Evolutionary conservation across 169 alveolate genomes (phyloP).

Genomic region (Cryptosporidium meleagridis): DNA sequence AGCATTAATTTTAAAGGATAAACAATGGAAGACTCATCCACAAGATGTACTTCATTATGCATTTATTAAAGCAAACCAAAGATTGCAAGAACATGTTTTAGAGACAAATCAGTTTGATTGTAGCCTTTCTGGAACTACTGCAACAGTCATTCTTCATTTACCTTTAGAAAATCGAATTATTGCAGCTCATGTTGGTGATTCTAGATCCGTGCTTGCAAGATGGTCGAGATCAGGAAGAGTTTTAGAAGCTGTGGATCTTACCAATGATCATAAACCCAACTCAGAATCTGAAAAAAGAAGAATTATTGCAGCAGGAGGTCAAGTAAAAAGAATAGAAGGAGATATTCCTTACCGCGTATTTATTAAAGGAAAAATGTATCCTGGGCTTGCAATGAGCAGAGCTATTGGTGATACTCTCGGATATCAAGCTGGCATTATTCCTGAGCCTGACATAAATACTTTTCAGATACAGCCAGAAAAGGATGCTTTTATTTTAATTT

Average conservation of each 20-base stretch:
- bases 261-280: constrained; percentile 88
- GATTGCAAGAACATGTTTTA: constrained; percentile 76
- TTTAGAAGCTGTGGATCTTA: constrained; percentile 80
- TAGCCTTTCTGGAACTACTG: constrained; percentile 84
- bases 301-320: constrained; percentile 87
- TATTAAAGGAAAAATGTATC: constrained; percentile 83
- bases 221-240: constrained; percentile 77
- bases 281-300: constrained; percentile 85
- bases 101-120: constrained; percentile 82
- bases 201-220: constrained; percentile 86
- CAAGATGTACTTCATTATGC: constrained; percentile 80
- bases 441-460: constrained; percentile 82
- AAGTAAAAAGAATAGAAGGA: constrained; percentile 84
- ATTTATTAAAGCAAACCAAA: constrained; percentile 79
- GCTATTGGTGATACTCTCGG: constrained; percentile 91
- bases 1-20: constrained; percentile 58
- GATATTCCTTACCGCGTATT: constrained; percentile 89
- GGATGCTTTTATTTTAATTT: constrained; percentile 82
- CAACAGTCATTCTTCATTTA: constrained; percentile 78
- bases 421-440: constrained; percentile 87
- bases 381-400: constrained; percentile 93
- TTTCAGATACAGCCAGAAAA: constrained; percentile 76
- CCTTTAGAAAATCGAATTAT: constrained; percentile 77
- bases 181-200: constrained; percentile 90
- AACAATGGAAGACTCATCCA: constrained; percentile 76